Conservation (phyloP, 148 eudicot species). For the Silene uniflora region DNA sequence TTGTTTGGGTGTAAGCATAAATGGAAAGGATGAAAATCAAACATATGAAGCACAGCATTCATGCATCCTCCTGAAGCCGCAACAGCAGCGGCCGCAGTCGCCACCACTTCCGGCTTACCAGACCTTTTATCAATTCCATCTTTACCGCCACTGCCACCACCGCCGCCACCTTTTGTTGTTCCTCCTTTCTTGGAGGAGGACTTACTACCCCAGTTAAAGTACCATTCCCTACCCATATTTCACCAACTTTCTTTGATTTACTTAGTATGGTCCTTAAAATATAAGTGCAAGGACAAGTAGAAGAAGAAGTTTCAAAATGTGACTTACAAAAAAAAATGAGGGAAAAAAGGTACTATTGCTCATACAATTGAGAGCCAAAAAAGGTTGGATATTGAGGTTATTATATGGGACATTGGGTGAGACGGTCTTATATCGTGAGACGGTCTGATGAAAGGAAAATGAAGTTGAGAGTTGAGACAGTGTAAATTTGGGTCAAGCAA, state of each 20-base stretch:
- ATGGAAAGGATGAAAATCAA: conserved; percentile 58
- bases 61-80: conserved; percentile 55
- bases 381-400: neutral
- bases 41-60: conserved; percentile 59
- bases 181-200: conserved; percentile 23
- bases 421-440: no score
- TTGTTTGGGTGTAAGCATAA: conserved; percentile 35
- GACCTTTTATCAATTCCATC: neutral
- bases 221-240: conserved; percentile 69
- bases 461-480: neutral
- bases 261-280: neutral
- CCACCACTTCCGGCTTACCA: conserved; percentile 1
- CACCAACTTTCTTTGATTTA: no score
- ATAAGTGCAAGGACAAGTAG: no score
- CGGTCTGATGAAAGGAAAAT: neutral
- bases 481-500: neutral
- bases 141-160: conserved; percentile 13
- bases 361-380: neutral
- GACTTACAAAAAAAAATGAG: neutral
- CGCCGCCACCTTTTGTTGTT: conserved; percentile 17
- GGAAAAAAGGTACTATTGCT: no score
- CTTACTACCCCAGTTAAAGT: conserved; percentile 41
- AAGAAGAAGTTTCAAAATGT: neutral
- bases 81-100: conserved; percentile 25
- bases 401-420: neutral